Percentiles rank a stretch among this genome's conserved stretches.
phyloP scores from a whole-genome alignment of 2,329 filamentous ascomycete species.

The Phyllosticta ampelicida region DNA sequence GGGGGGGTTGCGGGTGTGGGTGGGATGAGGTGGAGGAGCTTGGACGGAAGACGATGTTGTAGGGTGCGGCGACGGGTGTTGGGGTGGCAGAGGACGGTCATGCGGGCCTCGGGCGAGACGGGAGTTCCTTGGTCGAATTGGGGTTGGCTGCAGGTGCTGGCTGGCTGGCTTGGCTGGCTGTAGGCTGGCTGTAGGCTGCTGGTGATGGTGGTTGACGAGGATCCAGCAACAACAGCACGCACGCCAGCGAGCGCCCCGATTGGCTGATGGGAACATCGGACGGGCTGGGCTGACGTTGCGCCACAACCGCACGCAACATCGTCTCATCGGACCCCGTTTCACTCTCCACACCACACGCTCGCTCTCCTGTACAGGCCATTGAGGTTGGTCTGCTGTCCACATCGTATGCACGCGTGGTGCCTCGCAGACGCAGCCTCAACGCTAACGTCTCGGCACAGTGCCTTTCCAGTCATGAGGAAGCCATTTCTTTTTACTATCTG shows the following conservation, averaged over 20 bases:
- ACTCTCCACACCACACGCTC: no score
- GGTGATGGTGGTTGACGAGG: no score
- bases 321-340: no score
- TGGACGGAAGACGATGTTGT: not conserved
- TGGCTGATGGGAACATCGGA: not conserved
- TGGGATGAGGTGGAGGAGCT: constrained; percentile 2
- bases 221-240: no score
- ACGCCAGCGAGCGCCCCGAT: no score
- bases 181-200: no score
- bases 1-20: not conserved
- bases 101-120: no score
- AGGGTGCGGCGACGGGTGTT: not conserved
- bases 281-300: not conserved
- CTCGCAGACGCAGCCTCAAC: not conserved
- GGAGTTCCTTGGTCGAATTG: no score
- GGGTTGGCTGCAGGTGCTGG: no score
- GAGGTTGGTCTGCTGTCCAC: no score
- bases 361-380: no score
- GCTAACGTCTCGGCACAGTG: not conserved
- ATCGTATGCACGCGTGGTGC: not conserved
- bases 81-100: constrained; percentile 3
- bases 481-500: constrained; percentile 3
- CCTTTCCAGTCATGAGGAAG: constrained; percentile 1
- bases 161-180: not conserved
- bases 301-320: not conserved